Evolutionary conservation across 148 eudicot genomes (phyloP).

Genomic region (Vaccinium darrowii): DNA sequence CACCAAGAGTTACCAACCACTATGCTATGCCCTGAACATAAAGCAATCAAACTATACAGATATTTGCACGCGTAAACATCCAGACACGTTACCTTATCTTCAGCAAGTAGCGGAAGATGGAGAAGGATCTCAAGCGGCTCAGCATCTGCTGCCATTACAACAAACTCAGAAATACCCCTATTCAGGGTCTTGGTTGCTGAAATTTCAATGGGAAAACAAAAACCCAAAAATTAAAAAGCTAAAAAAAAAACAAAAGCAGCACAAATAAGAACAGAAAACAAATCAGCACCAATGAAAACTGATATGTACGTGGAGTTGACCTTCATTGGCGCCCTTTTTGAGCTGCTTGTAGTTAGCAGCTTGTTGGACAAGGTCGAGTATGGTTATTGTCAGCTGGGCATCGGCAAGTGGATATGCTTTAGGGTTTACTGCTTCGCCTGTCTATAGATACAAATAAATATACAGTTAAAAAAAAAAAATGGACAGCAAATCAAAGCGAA

Average conservation of each 20-base stretch:
- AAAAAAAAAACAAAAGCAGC: neutral
- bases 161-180: constrained; percentile 82
- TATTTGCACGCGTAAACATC: neutral
- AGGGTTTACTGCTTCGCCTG: constrained; percentile 64
- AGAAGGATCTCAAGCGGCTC: constrained; percentile 86
- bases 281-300: neutral
- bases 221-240: neutral
- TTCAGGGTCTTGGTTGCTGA: constrained; percentile 80
- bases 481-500: neutral
- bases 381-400: constrained; percentile 64
- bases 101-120: constrained; percentile 79
- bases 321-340: constrained; percentile 68
- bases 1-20: neutral
- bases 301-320: neutral
- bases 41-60: neutral
- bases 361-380: constrained; percentile 72
- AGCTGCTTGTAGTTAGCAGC: constrained; percentile 75
- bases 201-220: neutral
- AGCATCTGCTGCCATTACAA: constrained; percentile 84
- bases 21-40: neutral
- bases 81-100: constrained; percentile 57
- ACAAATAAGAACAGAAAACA: neutral
- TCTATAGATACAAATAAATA: constrained; percentile 23
- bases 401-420: constrained; percentile 81
- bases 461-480: neutral